Conservation (phyloP, 192 early-diverging fungal species). For the Lobosporangium transversale region DNA sequence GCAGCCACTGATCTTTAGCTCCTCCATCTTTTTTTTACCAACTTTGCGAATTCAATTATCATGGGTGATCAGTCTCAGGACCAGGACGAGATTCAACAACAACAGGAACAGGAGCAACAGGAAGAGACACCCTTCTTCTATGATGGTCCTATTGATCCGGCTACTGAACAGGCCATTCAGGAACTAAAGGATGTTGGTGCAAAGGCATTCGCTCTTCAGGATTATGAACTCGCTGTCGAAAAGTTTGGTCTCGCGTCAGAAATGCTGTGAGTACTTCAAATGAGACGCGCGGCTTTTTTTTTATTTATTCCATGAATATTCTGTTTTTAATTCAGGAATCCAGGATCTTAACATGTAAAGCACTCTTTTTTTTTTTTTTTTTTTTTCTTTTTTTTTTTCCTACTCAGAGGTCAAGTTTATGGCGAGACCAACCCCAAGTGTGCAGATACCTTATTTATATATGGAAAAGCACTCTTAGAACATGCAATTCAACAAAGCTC, state of each 20-base stretch:
- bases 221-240: conserved; percentile 72
- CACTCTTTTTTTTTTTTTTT: neutral
- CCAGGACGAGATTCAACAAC: conserved; percentile 1
- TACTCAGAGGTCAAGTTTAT: conserved; percentile 66
- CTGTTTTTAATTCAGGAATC: too few relatives aligned
- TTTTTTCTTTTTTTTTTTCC: neutral
- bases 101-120: conserved; percentile 18
- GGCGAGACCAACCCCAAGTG: conserved; percentile 70
- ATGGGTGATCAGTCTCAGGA: conserved; percentile 23
- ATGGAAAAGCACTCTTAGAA: conserved; percentile 79
- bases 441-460: conserved; percentile 78
- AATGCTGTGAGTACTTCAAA: conserved; percentile 72
- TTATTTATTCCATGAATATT: too few relatives aligned
- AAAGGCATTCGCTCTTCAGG: conserved; percentile 67
- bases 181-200: conserved; percentile 72
- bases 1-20: too few relatives aligned
- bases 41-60: too few relatives aligned
- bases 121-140: conserved; percentile 16
- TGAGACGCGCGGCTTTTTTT: too few relatives aligned
- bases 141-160: conserved; percentile 47
- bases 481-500: conserved; percentile 78
- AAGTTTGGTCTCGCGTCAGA: conserved; percentile 76
- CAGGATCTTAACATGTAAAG: too few relatives aligned
- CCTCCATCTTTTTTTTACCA: too few relatives aligned
- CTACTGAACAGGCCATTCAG: conserved; percentile 39